Evolutionary conservation across 2,329 filamentous ascomycete species (phyloP).

Genomic region (Dactylellina sp.): DNA sequence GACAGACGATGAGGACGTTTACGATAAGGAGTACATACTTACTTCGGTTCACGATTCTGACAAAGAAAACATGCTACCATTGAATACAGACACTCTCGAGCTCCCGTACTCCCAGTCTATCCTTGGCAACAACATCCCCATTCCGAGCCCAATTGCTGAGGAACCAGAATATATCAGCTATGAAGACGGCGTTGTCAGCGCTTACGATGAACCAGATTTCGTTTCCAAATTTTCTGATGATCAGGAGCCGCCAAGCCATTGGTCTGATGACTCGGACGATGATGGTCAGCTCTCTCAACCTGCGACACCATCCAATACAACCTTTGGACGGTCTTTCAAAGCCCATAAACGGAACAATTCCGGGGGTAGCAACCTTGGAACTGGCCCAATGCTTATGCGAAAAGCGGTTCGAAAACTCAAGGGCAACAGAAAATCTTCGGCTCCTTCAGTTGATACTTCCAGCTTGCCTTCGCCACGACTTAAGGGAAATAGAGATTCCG

Average conservation of each 20-base stretch:
- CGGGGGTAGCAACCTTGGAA: slow-evolving; percentile 47
- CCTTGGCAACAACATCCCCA: neutral
- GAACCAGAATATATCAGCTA: slow-evolving; percentile 8
- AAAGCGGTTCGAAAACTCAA: slow-evolving; percentile 45
- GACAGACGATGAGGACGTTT: slow-evolving; percentile 8
- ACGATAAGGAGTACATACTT: neutral
- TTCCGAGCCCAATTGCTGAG: slow-evolving; percentile 32
- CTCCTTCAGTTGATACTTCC: slow-evolving; percentile 10
- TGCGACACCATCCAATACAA: slow-evolving; percentile 19
- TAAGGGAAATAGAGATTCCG: slow-evolving; percentile 47
- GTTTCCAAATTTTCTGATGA: neutral
- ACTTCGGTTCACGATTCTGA: no score
- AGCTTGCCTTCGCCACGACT: neutral
- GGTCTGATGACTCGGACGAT: slow-evolving; percentile 44
- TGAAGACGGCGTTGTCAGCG: neutral
- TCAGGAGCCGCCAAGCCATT: slow-evolving; percentile 40
- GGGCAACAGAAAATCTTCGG: slow-evolving; percentile 35
- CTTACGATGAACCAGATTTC: neutral
- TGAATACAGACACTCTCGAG: neutral
- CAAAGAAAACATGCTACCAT: neutral
- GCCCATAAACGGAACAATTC: slow-evolving; percentile 46
- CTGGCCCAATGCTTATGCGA: slow-evolving; percentile 47
- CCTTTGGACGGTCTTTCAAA: slow-evolving; percentile 11
- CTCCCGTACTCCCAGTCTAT: neutral
- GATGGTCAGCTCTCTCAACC: slow-evolving; percentile 14